Evolutionary conservation across 257 asterid species (phyloP).

Genomic region (Capsicum chinense): DNA sequence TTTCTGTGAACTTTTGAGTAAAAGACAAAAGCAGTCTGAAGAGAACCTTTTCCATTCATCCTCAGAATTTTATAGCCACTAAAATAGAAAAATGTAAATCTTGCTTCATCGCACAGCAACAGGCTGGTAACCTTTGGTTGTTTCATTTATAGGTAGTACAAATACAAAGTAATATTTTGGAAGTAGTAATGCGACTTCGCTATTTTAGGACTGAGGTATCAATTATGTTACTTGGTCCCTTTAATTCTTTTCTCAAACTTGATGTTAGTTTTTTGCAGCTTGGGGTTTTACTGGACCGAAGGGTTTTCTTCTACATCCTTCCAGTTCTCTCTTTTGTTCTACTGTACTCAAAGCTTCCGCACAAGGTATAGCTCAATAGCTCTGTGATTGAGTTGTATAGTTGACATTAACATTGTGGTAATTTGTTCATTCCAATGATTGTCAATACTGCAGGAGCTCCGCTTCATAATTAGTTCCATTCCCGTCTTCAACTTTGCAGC

Average conservation of each 20-base stretch:
- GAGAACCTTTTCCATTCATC: slow-evolving; percentile 12
- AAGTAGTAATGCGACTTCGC: background rate
- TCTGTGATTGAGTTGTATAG: slow-evolving; percentile 25
- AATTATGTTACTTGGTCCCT: background rate
- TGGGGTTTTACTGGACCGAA: slow-evolving; percentile 81
- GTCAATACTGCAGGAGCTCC: slow-evolving; percentile 82
- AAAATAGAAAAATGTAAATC: background rate
- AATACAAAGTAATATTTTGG: background rate
- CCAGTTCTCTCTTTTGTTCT: slow-evolving; percentile 80
- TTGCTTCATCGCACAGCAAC: background rate
- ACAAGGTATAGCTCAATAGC: slow-evolving; percentile 63
- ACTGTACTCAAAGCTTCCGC: slow-evolving; percentile 94
- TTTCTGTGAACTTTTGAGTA: background rate
- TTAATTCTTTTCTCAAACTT: slow-evolving; percentile 33
- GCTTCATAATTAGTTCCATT: slow-evolving; percentile 87
- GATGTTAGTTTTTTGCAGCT: slow-evolving; percentile 59
- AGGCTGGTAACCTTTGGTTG: background rate
- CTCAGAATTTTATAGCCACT: background rate
- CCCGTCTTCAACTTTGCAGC: slow-evolving; percentile 92
- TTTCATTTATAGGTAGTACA: background rate
- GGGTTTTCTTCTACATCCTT: slow-evolving; percentile 59
- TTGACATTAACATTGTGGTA: slow-evolving; percentile 27
- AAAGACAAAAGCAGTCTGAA: slow-evolving; percentile 9
- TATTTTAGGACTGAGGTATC: background rate
- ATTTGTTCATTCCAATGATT: slow-evolving; percentile 27